These are phyloP conservation scores for Cadophora gregata DNA, from an alignment of 2,329 filamentous ascomycete species.

Conservation along the genomic window DNA sequence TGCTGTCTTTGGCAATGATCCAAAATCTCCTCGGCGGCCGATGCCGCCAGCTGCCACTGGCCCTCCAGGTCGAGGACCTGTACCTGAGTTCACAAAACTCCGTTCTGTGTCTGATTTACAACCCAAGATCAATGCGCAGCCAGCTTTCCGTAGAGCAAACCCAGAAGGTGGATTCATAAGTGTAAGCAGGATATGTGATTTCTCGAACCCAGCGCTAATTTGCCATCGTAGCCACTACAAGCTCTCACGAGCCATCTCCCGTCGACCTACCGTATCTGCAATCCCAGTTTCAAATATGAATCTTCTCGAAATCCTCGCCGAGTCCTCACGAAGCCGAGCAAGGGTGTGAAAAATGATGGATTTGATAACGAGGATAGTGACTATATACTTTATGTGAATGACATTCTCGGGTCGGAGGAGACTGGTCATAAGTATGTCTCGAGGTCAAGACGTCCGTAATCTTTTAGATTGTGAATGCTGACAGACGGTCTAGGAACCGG, in stretches of 20 bases:
- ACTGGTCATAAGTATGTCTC: constrained; percentile 87
- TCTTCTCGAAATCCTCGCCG: constrained; percentile 94
- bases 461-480: constrained; percentile 37
- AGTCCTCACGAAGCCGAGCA: constrained; percentile 97
- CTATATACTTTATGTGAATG: constrained; percentile 98
- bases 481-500: constrained; percentile 68
- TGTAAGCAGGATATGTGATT: constrained; percentile 58
- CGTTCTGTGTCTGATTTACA: constrained; percentile 75
- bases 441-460: constrained; percentile 35
- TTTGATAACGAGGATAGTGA: constrained; percentile 99
- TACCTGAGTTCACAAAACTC: constrained; percentile 87
- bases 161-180: constrained; percentile 98
- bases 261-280: constrained; percentile 97
- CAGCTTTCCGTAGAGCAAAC: constrained; percentile 89
- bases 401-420: constrained; percentile 96
- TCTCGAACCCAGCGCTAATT: constrained; percentile 37
- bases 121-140: constrained; percentile 84
- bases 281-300: constrained; percentile 97
- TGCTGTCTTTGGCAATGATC: constrained; percentile 62
- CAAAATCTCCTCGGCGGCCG: constrained; percentile 63
- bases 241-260: constrained; percentile 92
- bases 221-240: constrained; percentile 76
- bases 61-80: constrained; percentile 65
- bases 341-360: constrained; percentile 97
- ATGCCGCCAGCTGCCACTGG: constrained; percentile 53